These are phyloP conservation scores for Hymenoscyphus repandus DNA, from an alignment of 2,329 filamentous ascomycete species.

Conservation along the genomic window DNA sequence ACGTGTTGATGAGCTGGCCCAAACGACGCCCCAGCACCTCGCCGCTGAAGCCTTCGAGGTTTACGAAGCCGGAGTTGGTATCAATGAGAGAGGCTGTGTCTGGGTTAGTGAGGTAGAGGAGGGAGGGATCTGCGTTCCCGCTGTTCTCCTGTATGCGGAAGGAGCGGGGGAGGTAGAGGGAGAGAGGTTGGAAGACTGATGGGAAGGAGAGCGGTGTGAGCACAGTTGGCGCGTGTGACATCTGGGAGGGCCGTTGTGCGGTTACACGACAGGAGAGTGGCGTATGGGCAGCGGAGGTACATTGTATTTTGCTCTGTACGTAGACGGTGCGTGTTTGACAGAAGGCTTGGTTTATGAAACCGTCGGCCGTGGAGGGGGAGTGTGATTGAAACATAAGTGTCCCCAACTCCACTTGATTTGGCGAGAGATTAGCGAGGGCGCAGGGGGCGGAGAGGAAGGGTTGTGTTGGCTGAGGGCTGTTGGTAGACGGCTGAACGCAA, in stretches of 20 bases:
- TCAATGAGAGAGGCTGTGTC: not conserved
- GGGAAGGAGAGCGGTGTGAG: slow-evolving; percentile 8
- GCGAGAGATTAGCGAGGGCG: not conserved
- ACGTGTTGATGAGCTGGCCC: slow-evolving; percentile 6
- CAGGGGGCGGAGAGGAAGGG: slow-evolving; percentile 8
- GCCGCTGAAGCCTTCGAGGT: not conserved
- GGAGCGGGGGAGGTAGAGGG: slow-evolving; percentile 3
- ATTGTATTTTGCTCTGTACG: slow-evolving; percentile 3
- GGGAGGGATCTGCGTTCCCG: slow-evolving; percentile 3
- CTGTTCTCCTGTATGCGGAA: not conserved
- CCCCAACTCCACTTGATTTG: not conserved
- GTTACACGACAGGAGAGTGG: slow-evolving; percentile 3
- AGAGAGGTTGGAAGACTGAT: slow-evolving; percentile 4
- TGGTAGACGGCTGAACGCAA: not conserved
- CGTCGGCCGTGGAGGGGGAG: not conserved
- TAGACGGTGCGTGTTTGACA: slow-evolving; percentile 5
- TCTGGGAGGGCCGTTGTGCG: slow-evolving; percentile 4
- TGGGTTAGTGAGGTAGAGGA: slow-evolving; percentile 8
- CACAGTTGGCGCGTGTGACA: not conserved
- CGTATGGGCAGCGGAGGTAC: not conserved
- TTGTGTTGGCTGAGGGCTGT: not conserved
- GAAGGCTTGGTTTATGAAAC: not conserved
- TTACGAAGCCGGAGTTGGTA: not conserved
- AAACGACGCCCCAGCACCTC: not conserved
- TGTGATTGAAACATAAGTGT: slow-evolving; percentile 7